Percentiles rank a stretch among this genome's conserved stretches.
phyloP scores from a whole-genome alignment of 2,329 filamentous ascomycete species.

The Ceratocystis alfenasii region DNA sequence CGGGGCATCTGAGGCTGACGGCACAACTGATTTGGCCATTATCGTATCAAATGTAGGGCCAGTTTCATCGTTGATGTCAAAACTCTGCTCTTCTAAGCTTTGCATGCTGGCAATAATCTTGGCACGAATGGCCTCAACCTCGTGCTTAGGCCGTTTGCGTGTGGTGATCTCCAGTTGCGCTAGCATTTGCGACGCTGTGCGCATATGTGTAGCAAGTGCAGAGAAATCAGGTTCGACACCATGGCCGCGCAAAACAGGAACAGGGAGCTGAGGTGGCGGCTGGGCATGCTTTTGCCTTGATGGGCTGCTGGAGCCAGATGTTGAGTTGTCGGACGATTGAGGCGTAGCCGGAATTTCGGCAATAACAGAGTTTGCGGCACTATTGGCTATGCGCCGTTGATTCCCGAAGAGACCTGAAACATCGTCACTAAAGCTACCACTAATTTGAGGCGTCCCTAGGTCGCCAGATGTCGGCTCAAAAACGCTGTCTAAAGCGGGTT shows the following conservation, averaged over 20 bases:
- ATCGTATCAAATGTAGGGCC: slow-evolving; percentile 71
- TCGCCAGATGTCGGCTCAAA: slow-evolving; percentile 75
- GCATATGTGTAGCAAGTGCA: slow-evolving; percentile 74
- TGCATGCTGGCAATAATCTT: slow-evolving; percentile 90
- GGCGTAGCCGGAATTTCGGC: slow-evolving; percentile 49
- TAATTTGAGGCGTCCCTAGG: slow-evolving; percentile 58
- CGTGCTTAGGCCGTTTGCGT: slow-evolving; percentile 64
- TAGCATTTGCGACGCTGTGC: slow-evolving; percentile 76
- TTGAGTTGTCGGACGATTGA: slow-evolving; percentile 55
- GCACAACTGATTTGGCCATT: slow-evolving; percentile 57
- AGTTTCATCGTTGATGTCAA: slow-evolving; percentile 59
- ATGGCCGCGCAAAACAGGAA: slow-evolving; percentile 30
- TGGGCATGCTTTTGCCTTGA: slow-evolving; percentile 50
- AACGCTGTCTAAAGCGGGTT: slow-evolving; percentile 54
- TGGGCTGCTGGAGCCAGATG: slow-evolving; percentile 58
- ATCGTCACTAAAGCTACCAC: slow-evolving; percentile 46
- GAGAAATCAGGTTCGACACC: slow-evolving; percentile 67
- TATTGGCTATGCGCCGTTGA: slow-evolving; percentile 29
- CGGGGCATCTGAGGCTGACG: slow-evolving; percentile 30
- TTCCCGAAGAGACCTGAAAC: not conserved
- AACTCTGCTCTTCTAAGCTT: slow-evolving; percentile 72
- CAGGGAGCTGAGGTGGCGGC: slow-evolving; percentile 35
- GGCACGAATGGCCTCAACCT: slow-evolving; percentile 71
- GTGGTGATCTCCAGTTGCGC: slow-evolving; percentile 70
- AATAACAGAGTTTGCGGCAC: slow-evolving; percentile 47